Evolutionary conservation across 257 asterid genomes (phyloP).

Genomic region (Jacaranda mimosifolia): DNA sequence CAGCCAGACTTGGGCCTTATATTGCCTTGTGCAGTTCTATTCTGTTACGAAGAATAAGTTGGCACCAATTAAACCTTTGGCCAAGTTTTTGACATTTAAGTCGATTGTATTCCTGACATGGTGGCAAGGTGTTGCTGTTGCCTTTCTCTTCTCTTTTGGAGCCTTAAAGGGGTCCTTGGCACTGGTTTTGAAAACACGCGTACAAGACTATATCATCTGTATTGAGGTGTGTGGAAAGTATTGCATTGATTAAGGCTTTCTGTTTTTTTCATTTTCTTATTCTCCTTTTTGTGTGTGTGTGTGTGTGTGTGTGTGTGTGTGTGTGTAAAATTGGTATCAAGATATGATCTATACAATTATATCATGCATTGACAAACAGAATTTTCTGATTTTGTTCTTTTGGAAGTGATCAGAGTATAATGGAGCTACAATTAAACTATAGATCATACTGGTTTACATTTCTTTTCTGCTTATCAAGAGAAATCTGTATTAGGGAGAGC

Average conservation of each 20-base stretch:
- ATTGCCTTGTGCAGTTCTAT: conserved; percentile 97
- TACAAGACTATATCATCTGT: conserved; percentile 95
- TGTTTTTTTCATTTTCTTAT: not conserved
- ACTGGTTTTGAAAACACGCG: conserved; percentile 75
- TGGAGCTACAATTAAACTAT: too few relatives aligned
- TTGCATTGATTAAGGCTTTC: conserved; percentile 1
- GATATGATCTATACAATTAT: not conserved
- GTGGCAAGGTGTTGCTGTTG: conserved; percentile 99
- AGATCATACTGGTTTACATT: too few relatives aligned
- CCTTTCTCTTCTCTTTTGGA: conserved; percentile 91
- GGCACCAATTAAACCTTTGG: conserved; percentile 96
- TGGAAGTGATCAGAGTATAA: too few relatives aligned
- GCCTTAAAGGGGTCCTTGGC: conserved; percentile 88
- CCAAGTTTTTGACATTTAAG: conserved; percentile 94
- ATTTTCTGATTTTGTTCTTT: too few relatives aligned
- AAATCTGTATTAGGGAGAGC: too few relatives aligned
- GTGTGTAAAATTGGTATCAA: not conserved
- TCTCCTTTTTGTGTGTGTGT: not conserved
- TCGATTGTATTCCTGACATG: conserved; percentile 94
- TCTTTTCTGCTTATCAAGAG: too few relatives aligned
- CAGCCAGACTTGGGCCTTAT: conserved; percentile 98
- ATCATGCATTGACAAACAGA: too few relatives aligned
- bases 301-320: not conserved
- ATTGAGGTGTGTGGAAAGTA: conserved; percentile 69
- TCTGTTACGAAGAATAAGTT: conserved; percentile 87